Base-by-base conservation (phyloP, 2,329 filamentous ascomycete genomes). In the Chalaropsis ovoidea region DNA sequence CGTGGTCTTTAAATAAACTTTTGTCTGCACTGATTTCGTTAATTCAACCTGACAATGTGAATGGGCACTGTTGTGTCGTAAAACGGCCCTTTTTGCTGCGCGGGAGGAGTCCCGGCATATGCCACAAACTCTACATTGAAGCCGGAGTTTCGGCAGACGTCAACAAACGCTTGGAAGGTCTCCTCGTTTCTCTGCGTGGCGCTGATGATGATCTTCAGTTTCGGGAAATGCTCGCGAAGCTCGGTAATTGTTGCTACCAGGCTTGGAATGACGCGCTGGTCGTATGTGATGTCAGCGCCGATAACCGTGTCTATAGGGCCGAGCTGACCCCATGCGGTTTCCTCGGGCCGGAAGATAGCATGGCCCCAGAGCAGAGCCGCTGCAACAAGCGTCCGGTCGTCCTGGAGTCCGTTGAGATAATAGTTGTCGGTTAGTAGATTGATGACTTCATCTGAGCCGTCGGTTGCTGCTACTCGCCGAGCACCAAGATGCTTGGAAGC, bases 281-380 rank as follows among this genome's bases (percentile, higher is more conserved):
- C 88, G 73, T 92, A 93, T 0, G 87, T 92, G 74, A 93, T 82
- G 72, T 93, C 89, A 42, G 89, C 87, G 3, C 88, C 89, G 35
- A 93, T 74, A 1, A 92, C 80, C 3, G 89, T 74, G 72, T 92
- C 86, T 56, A 84, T 73, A 27, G 60, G 45, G 3, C 58, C 60
- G 10, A 39, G 8, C 58, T 60, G 62, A 5, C 66, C 66, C 66
- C 66, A 67, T 2, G 63, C 62, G 1, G 72, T 70, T 3, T 72
- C 71, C 19, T 77, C 77, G 22, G 75, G 76, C 69, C 80, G 79
- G 81, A 81, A 82, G 3, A 86, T 72, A 0, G 80, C 80, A 68
- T 81, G 77, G 0, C 87, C 87, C 86, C 87, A 90, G 72, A 79
- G 80, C 41, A 89, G 72, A 19, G 63, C 61, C 3, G 60, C 64